These are phyloP conservation scores for Ascochyta rabiei DNA, from an alignment of 2,329 filamentous ascomycete species.

Conservation along the genomic window DNA sequence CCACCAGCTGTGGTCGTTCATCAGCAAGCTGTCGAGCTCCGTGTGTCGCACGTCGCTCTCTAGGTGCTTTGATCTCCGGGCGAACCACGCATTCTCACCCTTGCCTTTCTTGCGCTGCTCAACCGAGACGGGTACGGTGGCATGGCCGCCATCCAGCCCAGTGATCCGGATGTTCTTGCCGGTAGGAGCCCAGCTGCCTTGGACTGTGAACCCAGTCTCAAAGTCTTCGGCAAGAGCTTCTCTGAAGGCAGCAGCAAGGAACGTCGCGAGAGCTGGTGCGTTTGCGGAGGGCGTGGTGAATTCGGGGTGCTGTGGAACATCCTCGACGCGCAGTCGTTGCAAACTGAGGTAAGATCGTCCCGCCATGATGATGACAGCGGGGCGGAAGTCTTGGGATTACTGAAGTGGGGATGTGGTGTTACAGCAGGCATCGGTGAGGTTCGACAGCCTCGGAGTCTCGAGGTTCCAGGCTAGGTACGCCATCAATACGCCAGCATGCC, in stretches of 20 bases:
- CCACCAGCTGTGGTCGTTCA: conserved; percentile 62
- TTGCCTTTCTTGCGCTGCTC: conserved; percentile 25
- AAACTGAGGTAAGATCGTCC: conserved; percentile 13
- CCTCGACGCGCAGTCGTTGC: conserved; percentile 10
- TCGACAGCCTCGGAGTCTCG: background rate
- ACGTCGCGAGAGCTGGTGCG: conserved; percentile 18
- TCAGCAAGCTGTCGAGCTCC: conserved; percentile 67
- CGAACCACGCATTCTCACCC: conserved; percentile 65
- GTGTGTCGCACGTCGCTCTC: conserved; percentile 57
- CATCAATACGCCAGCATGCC: background rate
- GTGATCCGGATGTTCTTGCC: conserved; percentile 21
- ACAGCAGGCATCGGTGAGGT: conserved; percentile 4
- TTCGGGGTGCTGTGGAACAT: conserved; percentile 29
- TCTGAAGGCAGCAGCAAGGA: conserved; percentile 24
- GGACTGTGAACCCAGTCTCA: conserved; percentile 19
- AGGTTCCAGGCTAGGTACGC: conserved; percentile 10
- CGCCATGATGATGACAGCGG: conserved; percentile 18
- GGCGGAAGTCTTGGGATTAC: conserved; percentile 25
- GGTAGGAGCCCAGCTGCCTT: conserved; percentile 21
- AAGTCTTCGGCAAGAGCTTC: conserved; percentile 27
- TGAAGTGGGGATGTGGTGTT: conserved; percentile 9
- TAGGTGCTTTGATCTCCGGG: conserved; percentile 62
- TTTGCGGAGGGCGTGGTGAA: conserved; percentile 5
- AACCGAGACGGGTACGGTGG: conserved; percentile 18
- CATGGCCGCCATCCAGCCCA: background rate